phyloP scores from a whole-genome alignment of 2,329 filamentous ascomycete genomes.

The Leptographium galeiforme region DNA sequence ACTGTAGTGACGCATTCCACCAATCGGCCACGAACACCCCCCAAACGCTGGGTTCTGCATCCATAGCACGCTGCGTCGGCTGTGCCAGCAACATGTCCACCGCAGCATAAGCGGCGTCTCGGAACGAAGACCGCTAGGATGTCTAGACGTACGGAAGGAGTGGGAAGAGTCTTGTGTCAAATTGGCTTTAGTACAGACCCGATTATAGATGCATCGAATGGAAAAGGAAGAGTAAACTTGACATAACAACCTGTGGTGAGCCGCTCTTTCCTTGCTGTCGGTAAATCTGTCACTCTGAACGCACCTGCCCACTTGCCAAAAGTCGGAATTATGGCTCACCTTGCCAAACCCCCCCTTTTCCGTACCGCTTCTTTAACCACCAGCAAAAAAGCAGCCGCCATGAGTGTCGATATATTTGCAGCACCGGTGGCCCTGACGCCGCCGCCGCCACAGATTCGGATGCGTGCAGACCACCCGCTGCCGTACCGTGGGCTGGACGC shows the following conservation, averaged over 20 bases:
- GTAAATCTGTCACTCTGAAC: no score
- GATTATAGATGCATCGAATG: no score
- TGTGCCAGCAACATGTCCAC: not conserved
- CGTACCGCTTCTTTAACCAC: not conserved
- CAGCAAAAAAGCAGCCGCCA: not conserved
- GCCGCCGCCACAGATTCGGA: conserved; percentile 33
- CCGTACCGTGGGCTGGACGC: conserved; percentile 33
- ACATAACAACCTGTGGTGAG: no score
- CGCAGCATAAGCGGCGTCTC: not conserved
- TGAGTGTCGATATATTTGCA: conserved; percentile 36
- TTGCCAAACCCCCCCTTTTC: not conserved
- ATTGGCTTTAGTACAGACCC: no score
- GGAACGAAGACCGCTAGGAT: not conserved
- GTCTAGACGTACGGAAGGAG: not conserved
- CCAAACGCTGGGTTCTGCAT: not conserved
- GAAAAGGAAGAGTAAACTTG: no score
- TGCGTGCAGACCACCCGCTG: conserved; percentile 44
- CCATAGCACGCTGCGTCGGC: not conserved
- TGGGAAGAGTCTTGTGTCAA: no score
- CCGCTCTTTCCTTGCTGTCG: no score
- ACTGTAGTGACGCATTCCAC: no score
- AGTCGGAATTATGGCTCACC: no score
- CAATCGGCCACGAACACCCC: not conserved
- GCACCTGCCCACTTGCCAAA: no score
- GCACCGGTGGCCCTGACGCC: conserved; percentile 37